Percentiles rank a stretch among this genome's conserved stretches.
These are phyloP conservation scores for Rhizopogon sp. DNA, from an alignment of 768 basidiomycete genomes.

Conservation along the genomic window DNA sequence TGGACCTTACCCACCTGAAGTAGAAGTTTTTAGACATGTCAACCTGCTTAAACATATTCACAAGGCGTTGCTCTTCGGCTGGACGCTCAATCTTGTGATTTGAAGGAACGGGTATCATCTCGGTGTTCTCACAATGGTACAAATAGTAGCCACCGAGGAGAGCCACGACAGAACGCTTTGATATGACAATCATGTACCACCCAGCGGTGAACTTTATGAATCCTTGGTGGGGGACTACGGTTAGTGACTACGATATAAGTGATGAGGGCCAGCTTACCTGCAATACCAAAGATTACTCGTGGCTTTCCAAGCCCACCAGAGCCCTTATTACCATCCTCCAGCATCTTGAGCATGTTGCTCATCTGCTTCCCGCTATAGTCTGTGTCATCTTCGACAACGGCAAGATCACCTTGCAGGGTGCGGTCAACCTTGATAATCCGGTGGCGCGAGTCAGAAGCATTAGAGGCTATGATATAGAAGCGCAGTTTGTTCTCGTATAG, in stretches of 20 bases:
- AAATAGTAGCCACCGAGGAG: constrained; percentile 93
- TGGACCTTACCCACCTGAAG: constrained; percentile 60
- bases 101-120: constrained; percentile 71
- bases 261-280: constrained; percentile 41
- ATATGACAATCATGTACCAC: constrained; percentile 92
- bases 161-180: constrained; percentile 88
- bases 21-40: constrained; percentile 99
- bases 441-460: constrained; percentile 82
- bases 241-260: background rate
- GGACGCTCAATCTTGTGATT: constrained; percentile 85
- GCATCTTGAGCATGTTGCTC: constrained; percentile 87
- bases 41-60: constrained; percentile 92
- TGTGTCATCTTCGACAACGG: constrained; percentile 81
- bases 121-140: constrained; percentile 92
- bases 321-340: constrained; percentile 89
- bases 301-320: constrained; percentile 83
- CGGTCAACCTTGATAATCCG: constrained; percentile 93
- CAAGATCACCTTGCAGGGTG: constrained; percentile 68
- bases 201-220: constrained; percentile 94
- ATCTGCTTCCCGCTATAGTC: constrained; percentile 89
- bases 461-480: constrained; percentile 90
- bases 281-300: constrained; percentile 77
- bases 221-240: constrained; percentile 33
- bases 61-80: constrained; percentile 82
- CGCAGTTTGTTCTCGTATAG: constrained; percentile 90